These are phyloP conservation scores for Acorus gramineus DNA, from an alignment of 106 monocot genomes.

Conservation along the genomic window DNA sequence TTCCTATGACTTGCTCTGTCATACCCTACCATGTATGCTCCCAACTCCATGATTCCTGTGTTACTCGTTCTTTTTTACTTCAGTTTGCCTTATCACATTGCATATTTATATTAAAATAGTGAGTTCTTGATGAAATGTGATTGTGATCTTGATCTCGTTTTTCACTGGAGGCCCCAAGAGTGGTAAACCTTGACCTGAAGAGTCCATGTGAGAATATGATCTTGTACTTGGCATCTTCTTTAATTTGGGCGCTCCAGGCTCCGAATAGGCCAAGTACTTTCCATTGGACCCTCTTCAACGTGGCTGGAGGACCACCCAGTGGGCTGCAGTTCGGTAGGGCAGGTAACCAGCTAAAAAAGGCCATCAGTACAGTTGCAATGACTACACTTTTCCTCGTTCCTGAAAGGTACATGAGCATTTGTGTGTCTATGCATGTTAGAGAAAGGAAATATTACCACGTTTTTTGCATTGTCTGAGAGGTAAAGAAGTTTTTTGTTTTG, in stretches of 20 bases:
- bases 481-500: too few relatives aligned
- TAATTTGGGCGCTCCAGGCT: slow-evolving; percentile 33
- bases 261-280: slow-evolving; percentile 39
- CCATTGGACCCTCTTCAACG: slow-evolving; percentile 47
- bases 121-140: too few relatives aligned
- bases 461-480: too few relatives aligned
- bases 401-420: too few relatives aligned
- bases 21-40: slow-evolving; percentile 50
- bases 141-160: slow-evolving; percentile 8
- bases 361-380: too few relatives aligned
- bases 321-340: slow-evolving; percentile 32
- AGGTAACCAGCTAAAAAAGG: slow-evolving; percentile 28
- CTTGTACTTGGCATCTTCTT: slow-evolving; percentile 34
- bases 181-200: slow-evolving; percentile 28
- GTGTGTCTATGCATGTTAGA: too few relatives aligned
- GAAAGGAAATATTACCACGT: too few relatives aligned
- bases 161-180: slow-evolving; percentile 25
- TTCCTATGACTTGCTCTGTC: slow-evolving; percentile 66
- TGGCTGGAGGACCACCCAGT: slow-evolving; percentile 46
- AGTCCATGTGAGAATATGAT: slow-evolving; percentile 57
- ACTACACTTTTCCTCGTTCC: too few relatives aligned
- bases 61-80: too few relatives aligned
- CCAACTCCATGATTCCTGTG: slow-evolving; percentile 34
- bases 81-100: too few relatives aligned
- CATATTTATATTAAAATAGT: too few relatives aligned